Evolutionary conservation across 1,284 basidiomycete genomes (phyloP), one percentile per base, ranked within the genome.

Genomic region (Coriolopsis trogii): DNA sequence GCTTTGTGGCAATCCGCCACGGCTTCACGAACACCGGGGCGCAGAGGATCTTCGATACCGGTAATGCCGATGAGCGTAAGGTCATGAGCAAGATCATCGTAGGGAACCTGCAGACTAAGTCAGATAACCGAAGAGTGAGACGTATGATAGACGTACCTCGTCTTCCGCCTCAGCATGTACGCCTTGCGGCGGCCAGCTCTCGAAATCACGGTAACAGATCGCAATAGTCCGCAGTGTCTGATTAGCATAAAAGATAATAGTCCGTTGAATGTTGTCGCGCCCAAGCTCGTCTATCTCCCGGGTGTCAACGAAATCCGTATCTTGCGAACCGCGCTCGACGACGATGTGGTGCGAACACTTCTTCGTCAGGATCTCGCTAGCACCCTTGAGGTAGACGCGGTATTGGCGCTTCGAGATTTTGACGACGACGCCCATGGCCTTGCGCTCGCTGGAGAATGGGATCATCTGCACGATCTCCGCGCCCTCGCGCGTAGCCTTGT

Each of bases 241-340:
- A 70, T 95, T 93, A 64, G 95, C 95, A 68, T 98, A 99, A 73
- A 95, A 95, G 60, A 95, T 94, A 71, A 96, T 98, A 15, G 94
- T 98, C 49, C 88, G 80, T 25, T 80, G 81, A 66, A 98, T 90
- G 64, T 96, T 96, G 59, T 89, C 85, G 58, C 77, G 76, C 16
- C 85, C 83, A 16, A 84, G 71, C 16, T 80, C 76, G 58, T 84
- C 84, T 46, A 94, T 91, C 1, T 71, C 69, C 46, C 67, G 71
- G 3, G 82, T 84, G 66, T 86, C 79, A 44, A 95, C 70, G 2
- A 69, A 71, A 7, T 68, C 64, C 2, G 29, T 41, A 24, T 55
- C 49, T 31, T 57, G 58, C 8, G 69, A 70, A 21, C 76, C 72
- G 21, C 71, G 67, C 29, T 72, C 65, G 42, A 94, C 87, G 34